These are phyloP conservation scores for Amylostereum areolatum DNA, from an alignment of 1,284 basidiomycete genomes.

Conservation along the genomic window DNA sequence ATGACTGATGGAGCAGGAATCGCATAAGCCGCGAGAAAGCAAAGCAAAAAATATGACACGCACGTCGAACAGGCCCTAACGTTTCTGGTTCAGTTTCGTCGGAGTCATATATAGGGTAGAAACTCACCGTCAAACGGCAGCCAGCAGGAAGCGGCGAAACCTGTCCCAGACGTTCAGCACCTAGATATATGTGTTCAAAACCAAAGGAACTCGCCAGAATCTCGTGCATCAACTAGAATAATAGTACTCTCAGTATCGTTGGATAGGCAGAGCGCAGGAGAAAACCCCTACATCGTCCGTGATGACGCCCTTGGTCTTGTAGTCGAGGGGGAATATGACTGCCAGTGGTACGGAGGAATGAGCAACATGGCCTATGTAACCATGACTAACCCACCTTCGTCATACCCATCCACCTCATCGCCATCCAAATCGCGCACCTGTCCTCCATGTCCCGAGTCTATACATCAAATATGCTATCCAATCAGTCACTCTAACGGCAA, in stretches of 20 bases:
- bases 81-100: constrained; percentile 1
- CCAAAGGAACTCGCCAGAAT: constrained; percentile 41
- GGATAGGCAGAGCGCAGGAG: background rate
- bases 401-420: constrained; percentile 60
- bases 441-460: constrained; percentile 82
- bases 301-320: constrained; percentile 61
- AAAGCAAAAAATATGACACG: constrained; percentile 16
- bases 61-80: constrained; percentile 66
- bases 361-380: background rate
- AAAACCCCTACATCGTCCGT: constrained; percentile 63
- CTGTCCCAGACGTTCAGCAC: constrained; percentile 24
- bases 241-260: background rate
- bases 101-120: background rate
- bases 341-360: background rate
- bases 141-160: constrained; percentile 53
- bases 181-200: background rate
- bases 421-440: constrained; percentile 69
- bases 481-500: background rate
- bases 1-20: constrained; percentile 33
- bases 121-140: constrained; percentile 65
- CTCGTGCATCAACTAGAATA: constrained; percentile 46
- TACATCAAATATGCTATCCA: background rate
- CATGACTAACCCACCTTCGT: constrained; percentile 49
- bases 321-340: constrained; percentile 68
- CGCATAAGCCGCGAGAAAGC: constrained; percentile 1